Conservation (phyloP, 2,329 filamentous ascomycete species). For the Cordyceps javanica region DNA sequence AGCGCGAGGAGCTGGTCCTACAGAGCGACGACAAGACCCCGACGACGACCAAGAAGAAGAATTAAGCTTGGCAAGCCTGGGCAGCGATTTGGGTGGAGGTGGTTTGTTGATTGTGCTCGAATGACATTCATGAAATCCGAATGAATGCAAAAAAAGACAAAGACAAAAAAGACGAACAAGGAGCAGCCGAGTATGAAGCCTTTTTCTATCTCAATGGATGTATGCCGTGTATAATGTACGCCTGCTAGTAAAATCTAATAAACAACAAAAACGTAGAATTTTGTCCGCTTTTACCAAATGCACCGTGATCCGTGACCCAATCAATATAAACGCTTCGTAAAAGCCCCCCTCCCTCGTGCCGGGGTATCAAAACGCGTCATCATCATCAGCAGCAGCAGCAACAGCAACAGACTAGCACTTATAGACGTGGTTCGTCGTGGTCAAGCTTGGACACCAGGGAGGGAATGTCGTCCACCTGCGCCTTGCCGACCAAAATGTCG, state of each 20-base stretch:
- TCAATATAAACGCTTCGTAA: background rate
- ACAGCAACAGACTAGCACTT: too few species aligned
- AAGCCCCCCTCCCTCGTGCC: background rate
- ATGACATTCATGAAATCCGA: too few species aligned
- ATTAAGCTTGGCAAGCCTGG: background rate
- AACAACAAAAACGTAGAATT: background rate
- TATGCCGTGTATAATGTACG: slow-evolving; percentile 6
- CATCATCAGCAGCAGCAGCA: too few species aligned
- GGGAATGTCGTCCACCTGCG: slow-evolving; percentile 76
- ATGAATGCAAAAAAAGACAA: too few species aligned
- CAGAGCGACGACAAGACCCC: slow-evolving; percentile 8
- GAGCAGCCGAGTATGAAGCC: background rate
- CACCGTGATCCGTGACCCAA: background rate
- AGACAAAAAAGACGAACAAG: too few species aligned
- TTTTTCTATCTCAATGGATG: background rate
- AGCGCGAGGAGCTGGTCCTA: slow-evolving; percentile 17
- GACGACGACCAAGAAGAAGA: slow-evolving; percentile 3
- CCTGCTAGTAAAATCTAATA: slow-evolving; percentile 3
- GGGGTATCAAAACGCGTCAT: slow-evolving; percentile 1
- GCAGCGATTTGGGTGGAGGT: background rate
- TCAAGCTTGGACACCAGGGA: slow-evolving; percentile 46
- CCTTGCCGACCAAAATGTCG: slow-evolving; percentile 68
- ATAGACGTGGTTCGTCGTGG: slow-evolving; percentile 8
- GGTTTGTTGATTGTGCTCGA: too few species aligned
- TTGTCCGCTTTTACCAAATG: background rate